Evolutionary conservation across 805 yeast species (phyloP), one percentile per base, ranked within the genome.

Genomic region (Saccharomyces mikatae): DNA sequence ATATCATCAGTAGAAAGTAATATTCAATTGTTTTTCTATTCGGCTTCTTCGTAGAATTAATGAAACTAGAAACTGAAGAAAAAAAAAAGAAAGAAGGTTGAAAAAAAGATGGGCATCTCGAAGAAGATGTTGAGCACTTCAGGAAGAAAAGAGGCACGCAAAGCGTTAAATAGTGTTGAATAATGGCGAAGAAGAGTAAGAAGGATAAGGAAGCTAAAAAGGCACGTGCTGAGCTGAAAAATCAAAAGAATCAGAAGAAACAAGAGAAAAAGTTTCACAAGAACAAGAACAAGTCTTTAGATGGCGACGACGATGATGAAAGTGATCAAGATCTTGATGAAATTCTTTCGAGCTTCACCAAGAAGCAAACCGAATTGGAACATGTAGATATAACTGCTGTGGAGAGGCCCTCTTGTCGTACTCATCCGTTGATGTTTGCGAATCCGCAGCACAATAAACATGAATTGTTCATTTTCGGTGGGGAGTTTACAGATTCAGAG

Each of bases 191-290:
- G 74, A 87, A 81, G 69, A 84, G 78, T 58, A 89, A 89, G 73
- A 88, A 89, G 70, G 84, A 88, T 60, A 90, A 89, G 70, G 96
- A 88, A 49, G 89, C 96, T 62, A 89, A 89, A 71, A 90, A 89
- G 78, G 95, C 94, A 24, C 81, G 96, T 49, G 75, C 86, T 29
- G 95, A 92, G 41, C 89, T 81, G 59, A 92, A 92, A 74, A 82
- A 80, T 57, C 83, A 84, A 71, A 92, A 92, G 70, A 86, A 81
- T 52, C 78, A 76, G 51, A 74, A 81, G 52, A 92, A 94, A 67
- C 84, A 94, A 8, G 94, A 84, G 47, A 62, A 69, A 6, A 36
- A 36, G 44, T 36, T 36, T 8, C 44, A 36, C 11, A 91, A 89
- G 71, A 76, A 79, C 62, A 88, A 90, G 71, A 89, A 89, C 68